Evolutionary conservation across 1,139 yeast genomes (phyloP).

Genomic region (Nadsonia commutata): DNA sequence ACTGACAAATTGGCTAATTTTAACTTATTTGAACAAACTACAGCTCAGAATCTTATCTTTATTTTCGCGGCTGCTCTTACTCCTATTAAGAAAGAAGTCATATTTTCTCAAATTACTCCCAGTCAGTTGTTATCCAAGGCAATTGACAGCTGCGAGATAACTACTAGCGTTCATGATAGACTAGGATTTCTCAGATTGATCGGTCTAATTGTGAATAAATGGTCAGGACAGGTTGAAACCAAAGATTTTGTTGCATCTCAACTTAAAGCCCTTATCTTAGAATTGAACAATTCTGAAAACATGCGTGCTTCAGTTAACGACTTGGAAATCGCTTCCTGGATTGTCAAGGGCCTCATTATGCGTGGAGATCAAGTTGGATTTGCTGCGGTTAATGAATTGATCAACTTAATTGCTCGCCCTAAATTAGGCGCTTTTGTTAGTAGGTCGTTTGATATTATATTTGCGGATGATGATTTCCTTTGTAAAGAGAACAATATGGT

Average conservation of each 20-base stretch:
- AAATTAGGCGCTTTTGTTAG: slow-evolving; percentile 28
- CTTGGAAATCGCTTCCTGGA: slow-evolving; percentile 35
- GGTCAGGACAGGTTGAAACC: slow-evolving; percentile 13
- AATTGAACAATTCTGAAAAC: slow-evolving; percentile 1
- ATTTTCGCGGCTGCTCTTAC: slow-evolving; percentile 25
- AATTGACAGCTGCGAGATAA: background rate
- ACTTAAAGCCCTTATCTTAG: slow-evolving; percentile 3
- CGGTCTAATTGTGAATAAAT: slow-evolving; percentile 46
- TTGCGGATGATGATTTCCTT: slow-evolving; percentile 50
- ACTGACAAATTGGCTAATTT: background rate
- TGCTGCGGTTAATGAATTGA: slow-evolving; percentile 25
- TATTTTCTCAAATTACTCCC: background rate
- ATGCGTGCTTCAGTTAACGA: background rate
- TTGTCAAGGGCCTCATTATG: slow-evolving; percentile 52
- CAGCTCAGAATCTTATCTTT: slow-evolving; percentile 30
- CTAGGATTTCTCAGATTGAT: slow-evolving; percentile 47
- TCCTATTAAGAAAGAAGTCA: slow-evolving; percentile 11
- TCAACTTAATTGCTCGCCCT: slow-evolving; percentile 24
- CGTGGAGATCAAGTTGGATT: slow-evolving; percentile 38
- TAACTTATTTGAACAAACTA: slow-evolving; percentile 3
- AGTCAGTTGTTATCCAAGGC: background rate
- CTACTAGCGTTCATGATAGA: slow-evolving; percentile 20
- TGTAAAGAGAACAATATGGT: slow-evolving; percentile 42
- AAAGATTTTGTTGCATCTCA: background rate
- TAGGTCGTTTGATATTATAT: slow-evolving; percentile 45